Evolutionary conservation across 192 early-diverging fungal species (phyloP).

Genomic region (Gonapodya sp.): DNA sequence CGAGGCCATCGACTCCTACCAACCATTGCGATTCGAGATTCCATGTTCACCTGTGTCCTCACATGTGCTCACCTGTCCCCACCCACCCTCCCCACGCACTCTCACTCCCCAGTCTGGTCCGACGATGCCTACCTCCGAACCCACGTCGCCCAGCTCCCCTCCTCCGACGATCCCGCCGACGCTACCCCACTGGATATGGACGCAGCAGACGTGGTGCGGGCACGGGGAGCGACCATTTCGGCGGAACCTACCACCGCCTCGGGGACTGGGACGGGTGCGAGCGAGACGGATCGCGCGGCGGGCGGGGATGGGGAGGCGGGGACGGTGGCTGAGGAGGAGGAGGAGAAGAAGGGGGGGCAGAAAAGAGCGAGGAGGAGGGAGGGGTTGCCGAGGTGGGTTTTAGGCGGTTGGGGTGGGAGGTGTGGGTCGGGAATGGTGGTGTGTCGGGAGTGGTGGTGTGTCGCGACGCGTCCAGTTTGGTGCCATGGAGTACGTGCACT

Average conservation of each 20-base stretch:
- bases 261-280: background rate
- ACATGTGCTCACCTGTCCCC: background rate
- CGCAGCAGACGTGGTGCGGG: background rate
- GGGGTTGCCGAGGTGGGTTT: constrained; percentile 11
- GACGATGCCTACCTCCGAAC: background rate
- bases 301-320: background rate
- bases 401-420: background rate
- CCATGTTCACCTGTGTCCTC: background rate
- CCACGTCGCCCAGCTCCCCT: background rate
- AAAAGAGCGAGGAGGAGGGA: constrained; percentile 14
- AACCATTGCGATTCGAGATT: constrained; percentile 27
- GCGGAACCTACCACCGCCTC: background rate
- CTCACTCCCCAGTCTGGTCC: background rate
- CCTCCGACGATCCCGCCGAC: background rate
- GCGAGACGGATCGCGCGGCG: background rate
- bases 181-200: background rate
- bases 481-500: too few relatives aligned
- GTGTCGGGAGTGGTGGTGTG: too few relatives aligned
- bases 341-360: constrained; percentile 9
- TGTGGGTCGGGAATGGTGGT: background rate
- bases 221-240: background rate
- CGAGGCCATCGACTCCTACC: constrained; percentile 30
- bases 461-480: too few relatives aligned
- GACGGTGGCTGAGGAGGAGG: constrained; percentile 14
- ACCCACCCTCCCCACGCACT: background rate